Percentiles rank a stretch among this genome's conserved stretches.
Evolutionary conservation across 2,329 filamentous ascomycete species (phyloP).

Genomic region (Camptophora hylomeconis): DNA sequence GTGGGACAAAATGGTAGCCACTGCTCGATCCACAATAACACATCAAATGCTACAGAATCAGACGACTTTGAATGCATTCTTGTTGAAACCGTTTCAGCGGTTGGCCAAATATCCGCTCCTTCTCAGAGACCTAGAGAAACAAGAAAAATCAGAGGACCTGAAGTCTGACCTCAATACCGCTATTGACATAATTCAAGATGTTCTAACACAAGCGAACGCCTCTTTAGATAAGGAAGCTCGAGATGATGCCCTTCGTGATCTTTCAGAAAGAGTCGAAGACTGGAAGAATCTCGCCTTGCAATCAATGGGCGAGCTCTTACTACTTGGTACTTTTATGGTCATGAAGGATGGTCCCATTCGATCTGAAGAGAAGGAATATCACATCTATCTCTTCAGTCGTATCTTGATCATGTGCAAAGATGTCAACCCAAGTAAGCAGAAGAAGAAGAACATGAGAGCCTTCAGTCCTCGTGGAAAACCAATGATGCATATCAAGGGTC

Average conservation of each 20-base stretch:
- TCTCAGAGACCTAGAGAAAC: constrained; percentile 79
- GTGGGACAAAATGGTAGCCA: constrained; percentile 72
- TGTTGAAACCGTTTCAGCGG: constrained; percentile 93
- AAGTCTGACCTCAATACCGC: constrained; percentile 62
- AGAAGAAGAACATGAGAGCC: constrained; percentile 52
- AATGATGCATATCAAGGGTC: constrained; percentile 78
- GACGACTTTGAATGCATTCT: constrained; percentile 77
- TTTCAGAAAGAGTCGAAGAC: constrained; percentile 76
- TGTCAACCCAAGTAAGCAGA: constrained; percentile 68
- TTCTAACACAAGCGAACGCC: constrained; percentile 75
- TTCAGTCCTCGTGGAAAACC: constrained; percentile 57
- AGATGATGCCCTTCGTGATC: constrained; percentile 68
- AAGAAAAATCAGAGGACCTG: constrained; percentile 58
- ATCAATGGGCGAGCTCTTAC: constrained; percentile 76
- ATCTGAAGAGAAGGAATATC: constrained; percentile 50
- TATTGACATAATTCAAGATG: constrained; percentile 67
- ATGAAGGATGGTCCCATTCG: constrained; percentile 46
- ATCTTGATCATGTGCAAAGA: constrained; percentile 97
- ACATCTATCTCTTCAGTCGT: constrained; percentile 92
- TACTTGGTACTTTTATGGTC: constrained; percentile 84
- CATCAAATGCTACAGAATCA: constrained; percentile 71
- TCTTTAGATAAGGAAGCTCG: constrained; percentile 81
- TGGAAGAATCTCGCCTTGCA: constrained; percentile 92
- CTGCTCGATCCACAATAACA: constrained; percentile 50
- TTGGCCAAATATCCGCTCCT: constrained; percentile 89